Base-by-base conservation (phyloP, 805 yeast genomes). In the Kluyveromyces starmeri region DNA sequence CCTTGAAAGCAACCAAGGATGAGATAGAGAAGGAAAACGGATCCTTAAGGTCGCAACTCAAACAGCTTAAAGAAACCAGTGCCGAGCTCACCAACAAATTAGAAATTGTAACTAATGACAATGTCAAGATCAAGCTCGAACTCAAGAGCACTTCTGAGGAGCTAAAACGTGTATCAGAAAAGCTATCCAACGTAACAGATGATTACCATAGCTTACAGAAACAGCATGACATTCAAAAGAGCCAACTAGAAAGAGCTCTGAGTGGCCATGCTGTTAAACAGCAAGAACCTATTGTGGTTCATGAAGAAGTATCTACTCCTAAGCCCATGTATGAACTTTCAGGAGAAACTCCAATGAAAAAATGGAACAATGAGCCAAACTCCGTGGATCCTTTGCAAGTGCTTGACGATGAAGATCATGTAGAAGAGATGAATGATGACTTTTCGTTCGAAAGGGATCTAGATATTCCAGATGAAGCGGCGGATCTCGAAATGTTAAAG, bases 1-100 rank as follows among this genome's bases (percentile, higher is more conserved):
- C 46, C 11, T 43, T 69, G n/a, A 70, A 71, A 38, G 51, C 48
- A 31, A 75, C 74, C 34, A 51, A 71, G 6, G 69, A 22, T 64
- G 22, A 57, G 54, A 5, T 43, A 65, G 30, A 48, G 51, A 25
- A 48, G 47, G 28, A 55, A 52, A 27, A 60, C 61, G 17, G 34
- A 20, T 19, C 34, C 31, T 26, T 43, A 30, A 20, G 41, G 27
- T 30, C 36, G 15, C 35, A 47, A 10, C 34, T 48, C 10, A 22
- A 18, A 10, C 20, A 36, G 9, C 22, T 30, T 6, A 35, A 28
- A 21, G 38, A 43, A n/a, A 35, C 35, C 18, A 38, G 38, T 19
- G 20, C 28, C 10, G 17, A 28, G 7, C 18, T 30, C 3, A 19
- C 32, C 4, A 21, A 14, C 14, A 39, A 34, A 20, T 22, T 38